These are phyloP conservation scores for Exophiala sp. DNA, from an alignment of 2,329 filamentous ascomycete genomes.

Conservation along the genomic window DNA sequence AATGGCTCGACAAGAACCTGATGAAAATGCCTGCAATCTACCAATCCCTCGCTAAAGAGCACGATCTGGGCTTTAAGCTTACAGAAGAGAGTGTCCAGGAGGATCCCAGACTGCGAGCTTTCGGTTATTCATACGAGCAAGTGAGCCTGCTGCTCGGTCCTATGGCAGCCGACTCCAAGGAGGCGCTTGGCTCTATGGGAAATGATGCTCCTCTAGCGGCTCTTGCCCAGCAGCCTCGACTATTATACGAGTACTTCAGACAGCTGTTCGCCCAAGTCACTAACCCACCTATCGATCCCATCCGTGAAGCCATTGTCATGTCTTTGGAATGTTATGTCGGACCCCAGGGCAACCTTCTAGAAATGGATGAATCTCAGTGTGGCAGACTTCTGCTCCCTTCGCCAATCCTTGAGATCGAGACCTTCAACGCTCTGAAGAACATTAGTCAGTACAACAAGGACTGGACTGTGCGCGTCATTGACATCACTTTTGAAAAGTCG, in stretches of 20 bases:
- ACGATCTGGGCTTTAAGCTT: constrained; percentile 62
- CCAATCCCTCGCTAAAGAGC: constrained; percentile 49
- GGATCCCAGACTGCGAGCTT: constrained; percentile 76
- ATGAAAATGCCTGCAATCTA: constrained; percentile 73
- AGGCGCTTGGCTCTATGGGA: constrained; percentile 94
- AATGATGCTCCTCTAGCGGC: constrained; percentile 92
- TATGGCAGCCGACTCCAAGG: constrained; percentile 96
- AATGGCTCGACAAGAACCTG: constrained; percentile 81
- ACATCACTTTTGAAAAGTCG: constrained; percentile 85
- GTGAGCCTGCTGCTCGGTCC: constrained; percentile 84
- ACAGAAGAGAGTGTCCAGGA: constrained; percentile 69
- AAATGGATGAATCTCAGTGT: constrained; percentile 89
- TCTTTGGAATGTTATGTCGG: constrained; percentile 94
- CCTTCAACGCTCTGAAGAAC: constrained; percentile 82
- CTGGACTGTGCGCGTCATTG: constrained; percentile 86
- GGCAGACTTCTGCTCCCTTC: constrained; percentile 78
- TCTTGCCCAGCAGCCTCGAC: constrained; percentile 78
- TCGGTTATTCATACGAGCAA: constrained; percentile 93
- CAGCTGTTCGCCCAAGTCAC: constrained; percentile 97
- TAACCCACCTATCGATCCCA: constrained; percentile 94
- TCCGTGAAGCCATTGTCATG: constrained; percentile 97
- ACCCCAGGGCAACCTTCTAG: constrained; percentile 87
- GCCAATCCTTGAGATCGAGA: constrained; percentile 79
- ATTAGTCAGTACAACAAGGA: constrained; percentile 65
- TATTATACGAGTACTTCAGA: constrained; percentile 94